Conservation (phyloP, 2,329 filamentous ascomycete species). For the Tolypocladium endophyticum region DNA sequence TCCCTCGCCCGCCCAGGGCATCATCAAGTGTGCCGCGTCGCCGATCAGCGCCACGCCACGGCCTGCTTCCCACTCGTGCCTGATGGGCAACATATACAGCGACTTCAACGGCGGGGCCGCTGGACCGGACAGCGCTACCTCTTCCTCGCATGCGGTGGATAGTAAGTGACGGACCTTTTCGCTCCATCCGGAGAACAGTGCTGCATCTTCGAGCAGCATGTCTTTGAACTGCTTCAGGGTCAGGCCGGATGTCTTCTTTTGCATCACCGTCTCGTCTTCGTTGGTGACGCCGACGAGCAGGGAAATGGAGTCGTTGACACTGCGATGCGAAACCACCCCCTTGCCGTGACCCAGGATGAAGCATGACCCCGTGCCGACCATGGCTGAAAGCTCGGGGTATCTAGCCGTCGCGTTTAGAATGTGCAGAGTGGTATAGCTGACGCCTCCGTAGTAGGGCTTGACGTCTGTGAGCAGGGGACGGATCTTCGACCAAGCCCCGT, state of each 20-base stretch:
- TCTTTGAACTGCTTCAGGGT: slow-evolving; percentile 7
- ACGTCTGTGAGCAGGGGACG: slow-evolving; percentile 22
- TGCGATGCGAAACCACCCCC: slow-evolving; percentile 22
- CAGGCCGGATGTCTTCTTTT: slow-evolving; percentile 4
- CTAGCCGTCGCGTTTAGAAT: slow-evolving; percentile 19
- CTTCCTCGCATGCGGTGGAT: slow-evolving; percentile 14
- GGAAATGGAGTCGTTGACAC: slow-evolving; percentile 16
- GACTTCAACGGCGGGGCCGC: slow-evolving; percentile 9
- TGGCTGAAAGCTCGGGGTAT: slow-evolving; percentile 24
- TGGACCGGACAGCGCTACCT: slow-evolving; percentile 7
- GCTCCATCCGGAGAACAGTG: slow-evolving; percentile 15
- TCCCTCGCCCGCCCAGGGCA: slow-evolving; percentile 39
- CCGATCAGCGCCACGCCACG: slow-evolving; percentile 39
- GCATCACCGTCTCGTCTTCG: slow-evolving; percentile 12
- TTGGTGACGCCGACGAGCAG: slow-evolving; percentile 17
- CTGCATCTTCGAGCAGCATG: slow-evolving; percentile 10
- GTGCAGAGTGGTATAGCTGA: slow-evolving; percentile 24
- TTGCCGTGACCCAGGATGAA: slow-evolving; percentile 25
- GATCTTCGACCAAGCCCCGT: slow-evolving; percentile 16
- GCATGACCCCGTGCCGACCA: slow-evolving; percentile 28
- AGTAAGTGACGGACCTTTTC: slow-evolving; percentile 16
- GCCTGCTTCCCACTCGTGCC: slow-evolving; percentile 27
- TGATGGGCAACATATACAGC: slow-evolving; percentile 30
- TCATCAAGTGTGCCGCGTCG: slow-evolving; percentile 44
- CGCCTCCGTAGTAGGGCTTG: slow-evolving; percentile 26